phyloP scores from a whole-genome alignment of 768 basidiomycete species.

The Tephrocybe sp. region DNA sequence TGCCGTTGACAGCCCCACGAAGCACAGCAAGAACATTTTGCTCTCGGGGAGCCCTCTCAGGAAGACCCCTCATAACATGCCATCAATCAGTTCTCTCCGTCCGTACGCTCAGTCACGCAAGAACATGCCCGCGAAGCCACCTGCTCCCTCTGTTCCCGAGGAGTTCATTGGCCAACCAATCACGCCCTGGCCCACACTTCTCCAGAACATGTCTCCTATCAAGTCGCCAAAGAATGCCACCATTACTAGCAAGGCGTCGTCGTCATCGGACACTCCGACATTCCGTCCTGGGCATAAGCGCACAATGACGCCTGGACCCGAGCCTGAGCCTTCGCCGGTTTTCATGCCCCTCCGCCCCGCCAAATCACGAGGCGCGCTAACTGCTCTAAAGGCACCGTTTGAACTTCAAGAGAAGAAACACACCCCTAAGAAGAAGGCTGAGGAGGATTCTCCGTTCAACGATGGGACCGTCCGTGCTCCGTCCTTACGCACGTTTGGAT shows the following conservation, averaged over 20 bases:
- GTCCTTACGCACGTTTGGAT: slow-evolving; percentile 39
- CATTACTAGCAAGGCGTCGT: neutral
- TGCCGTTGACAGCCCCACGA: slow-evolving; percentile 29
- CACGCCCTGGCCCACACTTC: slow-evolving; percentile 57
- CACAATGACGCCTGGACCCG: slow-evolving; percentile 57
- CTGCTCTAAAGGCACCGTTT: slow-evolving; percentile 19
- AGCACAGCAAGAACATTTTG: slow-evolving; percentile 22
- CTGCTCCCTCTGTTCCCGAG: neutral
- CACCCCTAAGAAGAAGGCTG: slow-evolving; percentile 4
- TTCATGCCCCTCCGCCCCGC: slow-evolving; percentile 62
- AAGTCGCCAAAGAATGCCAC: slow-evolving; percentile 24
- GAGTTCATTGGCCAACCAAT: slow-evolving; percentile 54
- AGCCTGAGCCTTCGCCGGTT: slow-evolving; percentile 54
- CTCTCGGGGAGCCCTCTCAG: slow-evolving; percentile 10
- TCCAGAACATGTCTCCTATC: slow-evolving; percentile 27
- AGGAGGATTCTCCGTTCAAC: neutral
- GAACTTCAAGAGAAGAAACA: slow-evolving; percentile 13
- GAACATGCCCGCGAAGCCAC: slow-evolving; percentile 1
- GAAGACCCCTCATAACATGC: slow-evolving; percentile 26
- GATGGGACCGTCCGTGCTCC: slow-evolving; percentile 31
- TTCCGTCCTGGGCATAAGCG: slow-evolving; percentile 49
- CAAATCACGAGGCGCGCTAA: slow-evolving; percentile 24
- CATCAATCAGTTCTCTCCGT: slow-evolving; percentile 48
- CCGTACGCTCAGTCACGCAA: slow-evolving; percentile 42
- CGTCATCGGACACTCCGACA: slow-evolving; percentile 14